Evolutionary conservation across 169 alveolate genomes (phyloP), one percentile per base, ranked within the genome.

Genomic region (Toxoplasma gondii): DNA sequence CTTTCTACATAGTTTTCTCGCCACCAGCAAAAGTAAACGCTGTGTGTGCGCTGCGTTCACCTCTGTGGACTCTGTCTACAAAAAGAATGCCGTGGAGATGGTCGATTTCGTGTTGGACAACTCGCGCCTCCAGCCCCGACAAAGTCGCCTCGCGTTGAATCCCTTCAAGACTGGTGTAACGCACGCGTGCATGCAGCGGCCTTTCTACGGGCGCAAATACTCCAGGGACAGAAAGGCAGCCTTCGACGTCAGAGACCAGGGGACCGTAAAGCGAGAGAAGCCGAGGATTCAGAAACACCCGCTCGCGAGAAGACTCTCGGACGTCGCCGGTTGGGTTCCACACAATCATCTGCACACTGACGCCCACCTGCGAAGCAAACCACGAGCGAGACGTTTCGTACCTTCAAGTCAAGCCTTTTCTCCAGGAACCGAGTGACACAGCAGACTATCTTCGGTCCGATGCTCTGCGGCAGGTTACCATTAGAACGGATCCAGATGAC

Each of bases 101-200:
- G 43, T 94, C 96, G 39, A 43, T 91, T 41, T 94, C 96, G 93
- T 94, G 96, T 69, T 94, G 96, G 44, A 94, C 91, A 38, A 94
- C 54, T 38, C 95, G 84, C 5, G 96, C 91, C 91, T 94, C 95
- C 69, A 91, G 88, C 36, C 96, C 96, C 70, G 91, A 82, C 78
- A 94, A 92, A 83, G 67, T 90, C 91, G 64, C 88, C 54, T 88
- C 86, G 91, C 86, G 94, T 38, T 91, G 91, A 34, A 41, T 70
- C 36, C 95, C 95, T 29, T 91, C 88, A 41, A 94, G 19, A 34
- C 90, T 95, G 69, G 84, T 88, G 82, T 94, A 94, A 1, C 83
- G 74, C n/a, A 94, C 88, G 0, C 93, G 91, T 16, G 92, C 94
- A 27, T 88, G 67, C 43, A 84, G 41, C 53, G 95, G 93, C 29